Evolutionary conservation across 257 asterid genomes (phyloP).

Genomic region (Ilex asprella): DNA sequence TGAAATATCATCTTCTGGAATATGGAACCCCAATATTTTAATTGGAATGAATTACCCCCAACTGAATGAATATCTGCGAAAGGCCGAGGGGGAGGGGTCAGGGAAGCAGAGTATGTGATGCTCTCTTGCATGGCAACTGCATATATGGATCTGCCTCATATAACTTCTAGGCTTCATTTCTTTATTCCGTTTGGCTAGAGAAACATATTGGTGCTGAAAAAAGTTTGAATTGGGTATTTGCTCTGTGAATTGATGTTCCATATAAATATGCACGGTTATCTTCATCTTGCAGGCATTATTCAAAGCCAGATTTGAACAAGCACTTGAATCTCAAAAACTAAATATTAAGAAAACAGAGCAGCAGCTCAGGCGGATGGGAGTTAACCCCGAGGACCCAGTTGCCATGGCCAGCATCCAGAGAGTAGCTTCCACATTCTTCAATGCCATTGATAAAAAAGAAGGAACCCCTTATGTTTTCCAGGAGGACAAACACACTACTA

Average conservation of each 20-base stretch:
- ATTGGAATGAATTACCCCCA: too few relatives aligned
- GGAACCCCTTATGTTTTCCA: constrained; percentile 86
- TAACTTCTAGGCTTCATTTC: too few relatives aligned
- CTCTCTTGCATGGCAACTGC: too few relatives aligned
- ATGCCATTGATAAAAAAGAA: constrained; percentile 86
- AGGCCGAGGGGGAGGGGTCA: too few relatives aligned
- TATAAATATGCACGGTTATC: constrained; percentile 1
- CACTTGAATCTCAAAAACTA: constrained; percentile 86
- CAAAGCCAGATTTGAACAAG: constrained; percentile 95
- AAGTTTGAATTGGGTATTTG: constrained; percentile 1
- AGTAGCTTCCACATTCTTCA: constrained; percentile 96
- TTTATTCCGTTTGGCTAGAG: too few relatives aligned
- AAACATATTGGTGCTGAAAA: background rate
- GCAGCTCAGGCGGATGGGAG: constrained; percentile 82
- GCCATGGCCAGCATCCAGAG: constrained; percentile 99
- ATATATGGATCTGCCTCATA: too few relatives aligned
- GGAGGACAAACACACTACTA: constrained; percentile 38
- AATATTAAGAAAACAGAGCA: constrained; percentile 91
- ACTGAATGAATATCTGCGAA: too few relatives aligned
- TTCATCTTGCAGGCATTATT: constrained; percentile 66
- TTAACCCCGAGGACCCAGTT: constrained; percentile 92
- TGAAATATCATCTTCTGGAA: too few relatives aligned
- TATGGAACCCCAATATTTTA: too few relatives aligned
- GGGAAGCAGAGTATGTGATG: too few relatives aligned
- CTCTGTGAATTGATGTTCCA: background rate